Percentiles rank a stretch among this genome's conserved stretches.
These are phyloP conservation scores for Lachnellula subtilissima DNA, from an alignment of 2,329 filamentous ascomycete genomes.

Conservation along the genomic window DNA sequence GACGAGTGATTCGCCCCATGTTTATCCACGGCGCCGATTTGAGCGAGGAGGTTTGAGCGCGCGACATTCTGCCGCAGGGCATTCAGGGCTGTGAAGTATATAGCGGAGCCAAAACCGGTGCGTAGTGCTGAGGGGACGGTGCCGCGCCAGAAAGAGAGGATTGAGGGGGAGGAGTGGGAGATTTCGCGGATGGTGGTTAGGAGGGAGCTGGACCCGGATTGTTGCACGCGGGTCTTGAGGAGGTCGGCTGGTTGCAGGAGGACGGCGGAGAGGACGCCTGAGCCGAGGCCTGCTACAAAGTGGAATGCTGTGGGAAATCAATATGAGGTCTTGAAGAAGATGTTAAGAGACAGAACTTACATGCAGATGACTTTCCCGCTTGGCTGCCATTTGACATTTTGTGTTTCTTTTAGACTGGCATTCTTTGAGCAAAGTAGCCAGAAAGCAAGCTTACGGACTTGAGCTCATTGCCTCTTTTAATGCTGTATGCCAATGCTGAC, in stretches of 20 bases:
- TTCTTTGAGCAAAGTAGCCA: conserved; percentile 7
- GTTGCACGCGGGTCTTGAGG: conserved; percentile 92
- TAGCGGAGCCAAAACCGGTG: conserved; percentile 85
- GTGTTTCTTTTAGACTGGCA: conserved; percentile 19
- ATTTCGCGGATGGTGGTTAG: conserved; percentile 65
- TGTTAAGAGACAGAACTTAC: conserved; percentile 30
- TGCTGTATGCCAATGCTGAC: background rate
- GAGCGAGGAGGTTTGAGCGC: conserved; percentile 37
- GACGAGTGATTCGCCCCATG: conserved; percentile 48
- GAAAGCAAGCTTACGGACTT: background rate
- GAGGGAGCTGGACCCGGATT: conserved; percentile 69
- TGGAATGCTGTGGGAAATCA: conserved; percentile 59
- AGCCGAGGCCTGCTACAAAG: conserved; percentile 82
- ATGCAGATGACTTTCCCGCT: conserved; percentile 45
- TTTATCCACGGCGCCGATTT: conserved; percentile 26
- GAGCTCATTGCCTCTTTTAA: background rate
- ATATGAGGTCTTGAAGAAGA: background rate
- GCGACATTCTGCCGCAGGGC: conserved; percentile 67
- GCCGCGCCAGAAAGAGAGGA: conserved; percentile 83
- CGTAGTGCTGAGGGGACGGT: conserved; percentile 89
- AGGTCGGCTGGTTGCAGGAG: conserved; percentile 93
- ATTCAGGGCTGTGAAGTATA: conserved; percentile 91
- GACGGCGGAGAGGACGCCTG: conserved; percentile 81
- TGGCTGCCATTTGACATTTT: conserved; percentile 48
- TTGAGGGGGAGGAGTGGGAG: conserved; percentile 54